These are phyloP conservation scores for Penicillium sp. DNA, from an alignment of 2,329 filamentous ascomycete genomes.

Conservation along the genomic window DNA sequence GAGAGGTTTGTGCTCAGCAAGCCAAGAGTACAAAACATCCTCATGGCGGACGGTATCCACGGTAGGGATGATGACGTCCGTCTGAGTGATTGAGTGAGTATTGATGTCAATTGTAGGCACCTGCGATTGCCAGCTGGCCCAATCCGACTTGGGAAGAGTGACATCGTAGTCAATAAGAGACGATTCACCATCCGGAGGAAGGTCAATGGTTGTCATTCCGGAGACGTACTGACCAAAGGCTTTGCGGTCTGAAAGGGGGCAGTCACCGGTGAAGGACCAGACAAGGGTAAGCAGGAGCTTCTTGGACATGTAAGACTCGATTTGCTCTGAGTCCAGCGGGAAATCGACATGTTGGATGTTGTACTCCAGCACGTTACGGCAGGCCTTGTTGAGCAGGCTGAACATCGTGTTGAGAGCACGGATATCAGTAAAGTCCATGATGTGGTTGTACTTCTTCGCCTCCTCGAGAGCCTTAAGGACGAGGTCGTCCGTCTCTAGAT, in stretches of 20 bases:
- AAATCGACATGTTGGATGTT: conserved; percentile 95
- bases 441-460: conserved; percentile 81
- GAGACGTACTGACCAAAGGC: conserved; percentile 82
- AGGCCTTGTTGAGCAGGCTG: conserved; percentile 91
- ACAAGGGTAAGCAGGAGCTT: conserved; percentile 90
- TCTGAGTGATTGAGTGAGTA: conserved; percentile 96
- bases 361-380: conserved; percentile 91
- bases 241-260: conserved; percentile 84
- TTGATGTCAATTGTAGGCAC: conserved; percentile 96
- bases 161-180: conserved; percentile 96
- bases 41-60: conserved; percentile 97
- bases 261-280: conserved; percentile 96
- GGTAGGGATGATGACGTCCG: conserved; percentile 97
- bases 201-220: conserved; percentile 80
- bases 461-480: conserved; percentile 74
- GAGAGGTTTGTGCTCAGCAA: conserved; percentile 96
- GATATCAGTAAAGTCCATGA: conserved; percentile 96
- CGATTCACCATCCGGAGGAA: conserved; percentile 73
- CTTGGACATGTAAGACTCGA: conserved; percentile 88
- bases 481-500: conserved; percentile 78
- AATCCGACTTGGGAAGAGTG: conserved; percentile 80
- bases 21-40: conserved; percentile 98
- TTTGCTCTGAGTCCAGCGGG: conserved; percentile 83
- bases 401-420: conserved; percentile 91
- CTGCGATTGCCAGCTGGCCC: conserved; percentile 91